A percentile compares a stretch with the other conserved stretches of the same genome.
These are phyloP conservation scores for Arthrobotrys sinensis DNA, from an alignment of 2,329 filamentous ascomycete species.

Conservation along the genomic window DNA sequence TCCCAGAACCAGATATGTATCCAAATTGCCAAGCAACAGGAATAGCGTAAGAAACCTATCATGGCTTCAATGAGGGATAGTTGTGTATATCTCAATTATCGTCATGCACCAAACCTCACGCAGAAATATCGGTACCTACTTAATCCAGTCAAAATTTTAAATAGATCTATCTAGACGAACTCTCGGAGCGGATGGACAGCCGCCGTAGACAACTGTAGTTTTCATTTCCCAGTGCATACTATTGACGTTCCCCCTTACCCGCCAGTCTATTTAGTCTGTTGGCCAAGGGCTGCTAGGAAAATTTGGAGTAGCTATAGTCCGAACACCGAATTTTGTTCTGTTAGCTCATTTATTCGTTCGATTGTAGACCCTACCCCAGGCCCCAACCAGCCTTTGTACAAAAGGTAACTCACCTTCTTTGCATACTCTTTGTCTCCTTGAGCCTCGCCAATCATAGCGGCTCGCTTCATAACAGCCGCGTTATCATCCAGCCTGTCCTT, in stretches of 20 bases:
- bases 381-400: not conserved
- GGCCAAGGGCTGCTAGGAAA: slow-evolving; percentile 30
- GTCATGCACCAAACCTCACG: too few species aligned
- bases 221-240: not conserved
- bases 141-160: too few species aligned
- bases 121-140: too few species aligned
- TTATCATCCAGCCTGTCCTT: slow-evolving; percentile 33
- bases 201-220: too few species aligned
- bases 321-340: not conserved
- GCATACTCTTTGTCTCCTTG: slow-evolving; percentile 33
- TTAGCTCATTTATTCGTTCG: not conserved
- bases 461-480: slow-evolving; percentile 28
- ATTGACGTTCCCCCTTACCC: not conserved
- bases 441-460: slow-evolving; percentile 17
- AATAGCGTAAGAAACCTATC: not conserved
- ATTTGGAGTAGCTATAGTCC: slow-evolving; percentile 32
- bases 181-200: too few species aligned
- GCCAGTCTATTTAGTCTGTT: slow-evolving; percentile 18
- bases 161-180: too few species aligned
- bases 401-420: slow-evolving; percentile 22
- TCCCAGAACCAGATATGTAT: not conserved
- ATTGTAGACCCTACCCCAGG: not conserved
- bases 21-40: slow-evolving; percentile 2
- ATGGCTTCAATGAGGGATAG: not conserved
- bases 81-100: too few species aligned